Evolutionary conservation across 345 rosid genomes (phyloP), one percentile per base, ranked within the genome.

Genomic region (Eutrema japonicum): DNA sequence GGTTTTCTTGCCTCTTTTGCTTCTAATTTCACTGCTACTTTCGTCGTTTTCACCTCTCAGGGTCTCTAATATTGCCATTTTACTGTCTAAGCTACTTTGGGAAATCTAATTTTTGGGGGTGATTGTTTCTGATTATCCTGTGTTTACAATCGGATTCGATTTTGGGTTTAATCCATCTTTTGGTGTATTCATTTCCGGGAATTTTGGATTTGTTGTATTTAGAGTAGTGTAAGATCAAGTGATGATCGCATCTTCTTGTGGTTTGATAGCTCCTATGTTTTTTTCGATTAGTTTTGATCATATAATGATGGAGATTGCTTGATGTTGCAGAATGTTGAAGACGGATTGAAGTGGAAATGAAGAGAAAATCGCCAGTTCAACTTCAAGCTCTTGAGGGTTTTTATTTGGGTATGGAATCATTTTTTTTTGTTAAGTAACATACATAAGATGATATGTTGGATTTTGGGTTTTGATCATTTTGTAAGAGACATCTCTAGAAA

Each of bases 311-410:
- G 26, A 4, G 57, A 57, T 61, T 60, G 43, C 2, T 79, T 33
- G 49, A 48, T 70, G 52, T 59, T 30, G 68, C 81, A 77, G 83
- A 50, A 66, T 81, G 79, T 64, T 64, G 73, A 11, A 52, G 57
- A 72, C 37, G 63, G 73, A 1, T 73, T 55, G 16, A 54, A 16
- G 48, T 29, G 7, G 83, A 83, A 43, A 82, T 77, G 82, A 89
- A 84, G 89, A 92, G 82, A 78, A 92, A 95, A 82, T 82, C 96
- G 16, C 81, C 85, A 16, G 74, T 64, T 43, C 97, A 89, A 83
- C 84, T 86, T 81, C 77, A 84, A 78, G 85, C 90, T 49, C 96
- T 95, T 40, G 88, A 86, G 78, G 67, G 72, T 49, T 82, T 85
- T 66, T 94, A 86, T 79, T 79, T 82, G 49, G 91, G 97, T 92